phyloP scores from a whole-genome alignment of 495 filamentous ascomycete species.

The Aspergillus diversus region DNA sequence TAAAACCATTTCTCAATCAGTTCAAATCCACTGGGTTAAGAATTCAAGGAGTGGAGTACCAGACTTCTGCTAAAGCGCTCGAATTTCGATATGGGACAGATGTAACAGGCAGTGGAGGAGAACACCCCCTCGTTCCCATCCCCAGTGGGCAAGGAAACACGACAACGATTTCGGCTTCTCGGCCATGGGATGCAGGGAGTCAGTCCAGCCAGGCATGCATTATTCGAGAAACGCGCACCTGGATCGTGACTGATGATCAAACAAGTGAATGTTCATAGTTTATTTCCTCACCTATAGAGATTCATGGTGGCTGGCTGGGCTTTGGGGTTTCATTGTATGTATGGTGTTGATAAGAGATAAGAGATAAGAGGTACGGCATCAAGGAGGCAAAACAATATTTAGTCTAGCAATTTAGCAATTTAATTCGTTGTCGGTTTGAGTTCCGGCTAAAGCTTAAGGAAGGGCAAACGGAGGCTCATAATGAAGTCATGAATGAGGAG shows the following conservation, averaged over 20 bases:
- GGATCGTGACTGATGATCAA: background rate
- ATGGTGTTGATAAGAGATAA: no score
- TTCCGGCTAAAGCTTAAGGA: background rate
- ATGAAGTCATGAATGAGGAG: background rate
- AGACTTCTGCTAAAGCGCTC: conserved; percentile 2
- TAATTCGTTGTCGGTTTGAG: background rate
- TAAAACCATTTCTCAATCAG: conserved; percentile 34
- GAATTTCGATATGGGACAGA: conserved; percentile 6
- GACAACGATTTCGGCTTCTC: conserved; percentile 15
- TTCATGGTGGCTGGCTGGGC: background rate
- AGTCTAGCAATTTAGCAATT: no score
- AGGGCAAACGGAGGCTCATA: background rate
- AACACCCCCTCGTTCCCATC: conserved; percentile 11
- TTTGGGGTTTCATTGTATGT: background rate
- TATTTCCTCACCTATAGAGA: background rate
- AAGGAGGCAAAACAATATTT: no score
- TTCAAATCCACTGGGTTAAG: conserved; percentile 30
- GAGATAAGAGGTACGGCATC: no score
- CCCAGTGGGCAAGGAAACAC: conserved; percentile 11
- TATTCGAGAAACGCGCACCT: conserved; percentile 20
- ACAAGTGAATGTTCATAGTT: background rate
- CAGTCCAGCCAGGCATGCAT: conserved; percentile 18
- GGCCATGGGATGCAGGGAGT: conserved; percentile 14
- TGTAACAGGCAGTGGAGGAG: background rate
- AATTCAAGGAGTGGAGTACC: conserved; percentile 28